phyloP scores from a whole-genome alignment of 306 rosid species.

The Trifolium repens region DNA sequence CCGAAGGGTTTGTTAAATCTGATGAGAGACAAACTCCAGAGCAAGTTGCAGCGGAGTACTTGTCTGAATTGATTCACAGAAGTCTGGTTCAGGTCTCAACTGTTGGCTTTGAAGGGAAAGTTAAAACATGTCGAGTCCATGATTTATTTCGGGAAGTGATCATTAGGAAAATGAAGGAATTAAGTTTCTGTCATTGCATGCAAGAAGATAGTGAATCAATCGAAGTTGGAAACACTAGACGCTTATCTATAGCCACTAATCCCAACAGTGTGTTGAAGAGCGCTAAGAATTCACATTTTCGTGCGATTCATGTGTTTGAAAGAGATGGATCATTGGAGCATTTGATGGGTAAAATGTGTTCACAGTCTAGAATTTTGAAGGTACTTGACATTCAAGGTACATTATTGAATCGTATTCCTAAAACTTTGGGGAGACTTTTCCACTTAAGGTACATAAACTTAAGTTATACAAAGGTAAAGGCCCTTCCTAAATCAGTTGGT shows the following conservation, averaged over 20 bases:
- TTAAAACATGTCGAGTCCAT: not conserved
- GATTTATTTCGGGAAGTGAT: not conserved
- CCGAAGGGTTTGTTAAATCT: not conserved
- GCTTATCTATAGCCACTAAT: not conserved
- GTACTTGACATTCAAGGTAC: not conserved
- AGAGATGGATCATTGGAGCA: not conserved
- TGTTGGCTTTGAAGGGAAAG: not conserved
- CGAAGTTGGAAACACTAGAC: not conserved
- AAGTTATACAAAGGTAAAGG: conserved; percentile 3
- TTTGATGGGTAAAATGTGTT: not conserved
- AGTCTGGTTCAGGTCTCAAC: conserved; percentile 1
- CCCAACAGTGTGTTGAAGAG: not conserved
- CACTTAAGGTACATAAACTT: not conserved
- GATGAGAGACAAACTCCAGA: not conserved
- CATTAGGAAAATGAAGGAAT: not conserved
- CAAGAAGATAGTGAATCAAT: not conserved
- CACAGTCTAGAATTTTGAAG: not conserved
- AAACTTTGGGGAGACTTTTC: not conserved
- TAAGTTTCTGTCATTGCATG: not conserved
- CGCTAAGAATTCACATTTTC: not conserved
- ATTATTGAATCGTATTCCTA: not conserved
- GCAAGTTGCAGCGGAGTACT: conserved; percentile 7
- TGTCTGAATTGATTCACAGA: conserved; percentile 5
- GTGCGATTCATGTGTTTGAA: not conserved
- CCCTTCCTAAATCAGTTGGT: conserved; percentile 20